Evolutionary conservation across 2,329 filamentous ascomycete species (phyloP), one percentile per base, ranked within the genome.

Genomic region (Penicillium sp.): DNA sequence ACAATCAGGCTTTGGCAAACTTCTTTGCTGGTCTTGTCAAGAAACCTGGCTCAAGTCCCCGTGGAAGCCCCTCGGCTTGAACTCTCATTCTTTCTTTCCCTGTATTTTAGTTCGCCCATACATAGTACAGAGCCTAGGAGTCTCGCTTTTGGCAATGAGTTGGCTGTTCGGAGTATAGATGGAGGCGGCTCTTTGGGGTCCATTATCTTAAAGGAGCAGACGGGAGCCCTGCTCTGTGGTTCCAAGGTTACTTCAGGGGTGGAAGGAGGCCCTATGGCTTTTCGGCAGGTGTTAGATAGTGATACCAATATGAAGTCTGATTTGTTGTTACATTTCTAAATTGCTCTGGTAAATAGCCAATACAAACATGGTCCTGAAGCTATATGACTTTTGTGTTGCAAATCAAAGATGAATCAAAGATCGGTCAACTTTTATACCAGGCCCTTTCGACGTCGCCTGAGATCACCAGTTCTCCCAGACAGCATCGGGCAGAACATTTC

Each of bases 391-490:
- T 16, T 7, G n/a, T 36, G 13, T 36, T 36, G 14, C 34, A 3
- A n/a, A 36, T 34, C 32, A 34, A 34, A 13, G 4, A 13, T 34
- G 18, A 18, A 18, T 18, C 18, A 18, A 18, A 18, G 18, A 18
- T n/a, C 14, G 34, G 13, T 36, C n/a, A 36, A 7, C 13, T n/a
- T 36, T 7, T 36, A n/a, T n/a, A 4, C n/a, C 34, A n/a, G n/a
- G n/a, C 13, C 6, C 34, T n/a, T n/a, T 16, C 8, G 9, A 6
- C 13, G n/a, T 40, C 9, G 14, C n/a, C 9, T 10, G 38, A 40
- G 38, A 40, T 82, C 73, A 96, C 90, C 91, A 97, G 66, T 85
- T 83, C 76, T 96, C 88, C 94, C 94, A 99, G 24, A 97, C 83
- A 11, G 77, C 76, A 53, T 79, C 79, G 1, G 92, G 92, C 58